Evolutionary conservation across 495 filamentous ascomycete genomes (phyloP), one percentile per base, ranked within the genome.

Genomic region (Hypomontagnella submonticulosa): DNA sequence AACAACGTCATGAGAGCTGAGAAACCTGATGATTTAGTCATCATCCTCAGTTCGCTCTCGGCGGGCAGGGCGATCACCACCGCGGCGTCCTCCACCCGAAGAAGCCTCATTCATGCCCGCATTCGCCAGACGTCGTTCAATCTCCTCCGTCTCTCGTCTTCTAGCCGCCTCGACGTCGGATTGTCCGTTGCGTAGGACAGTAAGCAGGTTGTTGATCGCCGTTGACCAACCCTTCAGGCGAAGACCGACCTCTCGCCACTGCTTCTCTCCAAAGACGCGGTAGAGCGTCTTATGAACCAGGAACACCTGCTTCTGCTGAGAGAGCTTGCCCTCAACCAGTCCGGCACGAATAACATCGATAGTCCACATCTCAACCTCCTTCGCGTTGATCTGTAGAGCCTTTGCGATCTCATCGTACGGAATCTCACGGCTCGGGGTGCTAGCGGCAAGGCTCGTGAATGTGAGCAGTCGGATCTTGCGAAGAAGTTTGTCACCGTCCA

Each of bases 281-380:
- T 97, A 97, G 56, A 92, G 96, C 64, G 90, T 91, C 61, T 92
- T 85, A 80, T 99, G 95, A 41, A 99, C 91, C 11, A 97, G 81
- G 84, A 99, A 98, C 23, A 92, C 89, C 73, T 92, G 87, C 64
- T 91, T 91, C 70, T 92, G 84, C 80, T 99, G 95, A 18, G 88
- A 91, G 49, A 99, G 84, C 77, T 95, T 93, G 63, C 95, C 95
- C 80, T 99, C 95, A 50, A 98, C 90, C 15, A 99, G 88, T 33
- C 91, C 91, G 38, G 93, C 92, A 38, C 96, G 90, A 77, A 99
- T 97, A 48, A 94, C 92, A 76, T 99, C 96, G 66, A 99, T 99
- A 50, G 97, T 90, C 95, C 95, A 99, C 84, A 92, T 89, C 83
- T 99, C 95, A 8, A 97, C 92, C 43, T 97, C 92, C 57, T 90